Base-by-base conservation (phyloP, 495 filamentous ascomycete genomes). In the Penicillium lividum region DNA sequence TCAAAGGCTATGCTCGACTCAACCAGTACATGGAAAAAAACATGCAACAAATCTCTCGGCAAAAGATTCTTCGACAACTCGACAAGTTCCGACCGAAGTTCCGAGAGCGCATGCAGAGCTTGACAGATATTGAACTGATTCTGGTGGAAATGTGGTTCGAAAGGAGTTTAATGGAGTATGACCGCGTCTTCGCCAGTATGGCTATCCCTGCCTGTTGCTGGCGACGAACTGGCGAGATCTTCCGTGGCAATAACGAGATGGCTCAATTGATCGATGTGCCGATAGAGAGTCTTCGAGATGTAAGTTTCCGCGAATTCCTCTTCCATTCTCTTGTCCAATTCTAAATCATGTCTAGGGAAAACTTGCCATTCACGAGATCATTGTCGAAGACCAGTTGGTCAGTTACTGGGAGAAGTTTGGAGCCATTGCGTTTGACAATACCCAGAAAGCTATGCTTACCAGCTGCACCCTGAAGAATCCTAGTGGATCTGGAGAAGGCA, bases 351-450 rank as follows among this genome's bases (percentile, higher is more conserved):
- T 40, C 0, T 7, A 98, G 93, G 94, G 94, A 44, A 95, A 96
- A 71, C 85, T 97, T 58, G 90, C 93, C 9, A 82, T 99, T 36
- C 96, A 99, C 71, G 92, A 99, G 66, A 92, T 99, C 51, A 85
- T 99, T 36, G 89, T 89, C 6, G 94, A 98, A 74, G 90, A 94
- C 49, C 93, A 93, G 55, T 83, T 95, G 48, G 95, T 98, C 60
- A 89, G 89, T 71, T 99, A 99, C 66, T 99, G 94, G 94, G 93
- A 99, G 74, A 97, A 98, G 66, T 98, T 98, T 67, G 92, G 93
- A 15, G 90, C 90, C n/a, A 97, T 99, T 65, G 94, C 95, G 22
- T 99, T 99, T 67, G 94, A 99, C 69, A 86, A 85, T 54, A 86
- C 83, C n/a, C 94, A 98, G 72, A 97, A 98, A 73, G 93, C 93